phyloP scores from a whole-genome alignment of 2,329 filamentous ascomycete species.

The Epichloe typhina region DNA sequence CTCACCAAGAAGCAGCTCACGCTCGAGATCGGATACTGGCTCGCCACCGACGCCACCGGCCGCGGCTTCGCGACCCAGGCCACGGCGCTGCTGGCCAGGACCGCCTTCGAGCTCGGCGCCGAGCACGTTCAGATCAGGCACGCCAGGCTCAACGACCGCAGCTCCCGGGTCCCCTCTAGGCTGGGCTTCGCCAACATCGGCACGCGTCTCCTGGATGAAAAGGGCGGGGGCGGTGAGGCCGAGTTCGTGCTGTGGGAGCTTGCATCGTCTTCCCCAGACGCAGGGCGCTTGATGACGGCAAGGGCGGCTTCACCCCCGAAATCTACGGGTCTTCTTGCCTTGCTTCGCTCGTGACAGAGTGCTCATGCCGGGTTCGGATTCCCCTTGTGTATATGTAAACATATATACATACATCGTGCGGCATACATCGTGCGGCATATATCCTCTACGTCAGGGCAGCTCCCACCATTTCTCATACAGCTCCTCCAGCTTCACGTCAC shows the following conservation, averaged over 20 bases:
- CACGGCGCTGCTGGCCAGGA: slow-evolving; percentile 5
- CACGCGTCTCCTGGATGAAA: neutral
- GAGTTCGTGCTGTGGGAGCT: neutral
- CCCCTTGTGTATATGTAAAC: no score
- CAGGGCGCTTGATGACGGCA: neutral
- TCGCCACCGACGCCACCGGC: slow-evolving; percentile 8
- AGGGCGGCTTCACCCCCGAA: no score
- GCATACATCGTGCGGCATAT: no score
- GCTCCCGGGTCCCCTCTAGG: slow-evolving; percentile 5
- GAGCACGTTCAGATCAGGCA: slow-evolving; percentile 9
- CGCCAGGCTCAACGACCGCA: slow-evolving; percentile 6
- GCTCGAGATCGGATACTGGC: slow-evolving; percentile 12
- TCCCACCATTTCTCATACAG: slow-evolving; percentile 59
- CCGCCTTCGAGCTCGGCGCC: slow-evolving; percentile 8
- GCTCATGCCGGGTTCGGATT: no score
- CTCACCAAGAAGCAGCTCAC: neutral
- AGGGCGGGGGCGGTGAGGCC: neutral
- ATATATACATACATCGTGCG: no score
- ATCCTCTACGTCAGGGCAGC: neutral
- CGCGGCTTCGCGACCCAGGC: slow-evolving; percentile 9
- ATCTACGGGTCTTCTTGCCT: no score
- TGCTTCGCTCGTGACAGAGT: no score
- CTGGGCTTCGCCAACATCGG: slow-evolving; percentile 6
- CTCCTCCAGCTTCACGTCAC: slow-evolving; percentile 44
- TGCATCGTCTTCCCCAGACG: neutral